These are phyloP conservation scores for Trichoderma asperelloides DNA, from an alignment of 495 filamentous ascomycete species.

Conservation along the genomic window DNA sequence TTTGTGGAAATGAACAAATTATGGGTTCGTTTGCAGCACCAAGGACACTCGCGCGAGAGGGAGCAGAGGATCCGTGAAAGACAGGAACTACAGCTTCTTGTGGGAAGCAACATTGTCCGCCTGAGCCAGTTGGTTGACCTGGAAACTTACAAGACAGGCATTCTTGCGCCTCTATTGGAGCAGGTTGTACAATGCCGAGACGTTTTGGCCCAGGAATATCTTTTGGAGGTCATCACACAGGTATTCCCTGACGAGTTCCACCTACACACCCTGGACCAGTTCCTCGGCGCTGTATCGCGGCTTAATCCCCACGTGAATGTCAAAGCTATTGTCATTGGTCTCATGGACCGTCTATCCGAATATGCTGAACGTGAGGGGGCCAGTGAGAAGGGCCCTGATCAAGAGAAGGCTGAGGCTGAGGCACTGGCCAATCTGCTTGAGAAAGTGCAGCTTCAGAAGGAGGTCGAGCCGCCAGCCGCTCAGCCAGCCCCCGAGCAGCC, in stretches of 20 bases:
- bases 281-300: slow-evolving; percentile 81
- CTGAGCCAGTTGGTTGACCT: slow-evolving; percentile 94
- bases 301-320: slow-evolving; percentile 94
- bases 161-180: slow-evolving; percentile 80
- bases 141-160: slow-evolving; percentile 83
- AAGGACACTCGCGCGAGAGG: slow-evolving; percentile 90
- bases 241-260: slow-evolving; percentile 99
- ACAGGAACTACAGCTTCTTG: slow-evolving; percentile 88
- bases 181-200: slow-evolving; percentile 97
- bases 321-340: slow-evolving; percentile 93
- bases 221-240: slow-evolving; percentile 95
- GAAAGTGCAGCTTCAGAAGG: slow-evolving; percentile 62
- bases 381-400: slow-evolving; percentile 57
- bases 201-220: slow-evolving; percentile 93
- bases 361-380: slow-evolving; percentile 87
- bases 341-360: slow-evolving; percentile 92
- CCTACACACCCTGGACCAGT: slow-evolving; percentile 88
- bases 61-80: slow-evolving; percentile 89
- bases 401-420: slow-evolving; percentile 71
- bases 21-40: slow-evolving; percentile 95
- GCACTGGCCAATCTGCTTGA: slow-evolving; percentile 68
- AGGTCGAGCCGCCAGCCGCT: slow-evolving; percentile 21
- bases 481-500: slow-evolving; percentile 13
- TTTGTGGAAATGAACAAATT: slow-evolving; percentile 99
- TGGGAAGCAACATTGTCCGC: slow-evolving; percentile 90